phyloP scores from a whole-genome alignment of 1,284 basidiomycete species.

The Tausonia pullulans region DNA sequence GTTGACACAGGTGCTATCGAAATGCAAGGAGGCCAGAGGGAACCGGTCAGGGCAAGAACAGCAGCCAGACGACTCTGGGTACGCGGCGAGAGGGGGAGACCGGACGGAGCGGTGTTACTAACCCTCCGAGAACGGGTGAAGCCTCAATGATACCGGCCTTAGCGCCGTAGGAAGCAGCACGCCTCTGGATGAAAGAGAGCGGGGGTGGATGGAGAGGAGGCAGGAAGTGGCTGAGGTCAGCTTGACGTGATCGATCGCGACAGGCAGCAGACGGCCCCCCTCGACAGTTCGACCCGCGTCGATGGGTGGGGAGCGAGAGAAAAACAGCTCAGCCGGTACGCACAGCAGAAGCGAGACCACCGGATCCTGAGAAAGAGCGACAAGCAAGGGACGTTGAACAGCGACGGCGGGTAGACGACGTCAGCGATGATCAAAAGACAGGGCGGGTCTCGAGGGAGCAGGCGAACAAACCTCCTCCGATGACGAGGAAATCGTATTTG shows the following conservation, averaged over 20 bases:
- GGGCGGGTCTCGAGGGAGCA: not conserved
- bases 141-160: conserved; percentile 86
- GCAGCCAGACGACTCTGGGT: not conserved
- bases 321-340: conserved; percentile 16
- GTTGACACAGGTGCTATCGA: conserved; percentile 73
- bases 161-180: conserved; percentile 85
- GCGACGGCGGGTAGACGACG: not conserved
- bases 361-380: conserved; percentile 30
- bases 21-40: not conserved
- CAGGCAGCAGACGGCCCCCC: too few relatives aligned
- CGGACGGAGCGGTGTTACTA: not conserved
- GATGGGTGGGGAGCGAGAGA: too few relatives aligned
- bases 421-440: not conserved
- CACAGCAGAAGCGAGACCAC: conserved; percentile 35
- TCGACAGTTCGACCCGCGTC: too few relatives aligned
- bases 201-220: too few relatives aligned
- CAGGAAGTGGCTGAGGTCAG: not conserved
- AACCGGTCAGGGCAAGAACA: not conserved
- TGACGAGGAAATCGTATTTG: conserved; percentile 26
- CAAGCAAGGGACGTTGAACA: conserved; percentile 24
- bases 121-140: conserved; percentile 59
- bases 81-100: too few relatives aligned
- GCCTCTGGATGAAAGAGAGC: conserved; percentile 43
- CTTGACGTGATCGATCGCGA: too few relatives aligned
- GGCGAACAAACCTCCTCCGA: conserved; percentile 12